A percentile compares a stretch with the other conserved stretches of the same genome.
Evolutionary conservation across 805 yeast species (phyloP).

Genomic region (Torulaspora franciscae): DNA sequence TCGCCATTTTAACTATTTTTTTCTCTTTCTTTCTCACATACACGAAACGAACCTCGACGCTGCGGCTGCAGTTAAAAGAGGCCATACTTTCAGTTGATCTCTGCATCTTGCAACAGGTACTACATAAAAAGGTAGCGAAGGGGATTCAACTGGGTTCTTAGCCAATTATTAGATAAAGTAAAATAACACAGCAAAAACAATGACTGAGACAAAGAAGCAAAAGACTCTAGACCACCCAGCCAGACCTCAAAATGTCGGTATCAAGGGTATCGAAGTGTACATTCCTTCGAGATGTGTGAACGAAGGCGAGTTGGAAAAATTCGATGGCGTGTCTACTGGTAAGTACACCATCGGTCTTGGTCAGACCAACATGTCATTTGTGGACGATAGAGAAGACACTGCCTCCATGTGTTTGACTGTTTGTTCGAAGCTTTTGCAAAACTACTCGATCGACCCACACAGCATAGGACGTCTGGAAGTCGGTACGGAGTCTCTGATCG

Average conservation of each 20-base stretch:
- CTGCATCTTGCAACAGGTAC: neutral
- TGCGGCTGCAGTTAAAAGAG: slow-evolving; percentile 3
- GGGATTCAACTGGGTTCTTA: neutral
- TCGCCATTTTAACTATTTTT: slow-evolving; percentile 6
- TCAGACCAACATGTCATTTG: slow-evolving; percentile 96
- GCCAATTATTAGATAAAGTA: neutral
- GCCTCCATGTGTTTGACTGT: slow-evolving; percentile 94
- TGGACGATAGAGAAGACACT: slow-evolving; percentile 95
- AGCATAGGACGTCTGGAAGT: slow-evolving; percentile 92
- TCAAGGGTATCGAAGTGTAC: slow-evolving; percentile 92
- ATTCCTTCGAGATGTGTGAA: slow-evolving; percentile 79
- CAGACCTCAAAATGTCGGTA: slow-evolving; percentile 83
- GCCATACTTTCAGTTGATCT: neutral
- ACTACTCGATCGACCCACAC: slow-evolving; percentile 76
- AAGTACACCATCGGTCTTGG: slow-evolving; percentile 98
- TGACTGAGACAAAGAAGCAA: slow-evolving; percentile 32
- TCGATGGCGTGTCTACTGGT: slow-evolving; percentile 84
- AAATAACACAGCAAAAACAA: slow-evolving; percentile 1
- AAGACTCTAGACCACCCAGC: slow-evolving; percentile 26
- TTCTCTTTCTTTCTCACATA: slow-evolving; percentile 1
- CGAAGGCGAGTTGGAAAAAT: slow-evolving; percentile 81
- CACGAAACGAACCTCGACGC: slow-evolving; percentile 6
- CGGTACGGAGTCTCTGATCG: slow-evolving; percentile 95
- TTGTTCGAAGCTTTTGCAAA: slow-evolving; percentile 64
- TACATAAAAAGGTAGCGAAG: neutral